Conservation (phyloP, 768 basidiomycete species). For the Rhizopogon rudus region DNA sequence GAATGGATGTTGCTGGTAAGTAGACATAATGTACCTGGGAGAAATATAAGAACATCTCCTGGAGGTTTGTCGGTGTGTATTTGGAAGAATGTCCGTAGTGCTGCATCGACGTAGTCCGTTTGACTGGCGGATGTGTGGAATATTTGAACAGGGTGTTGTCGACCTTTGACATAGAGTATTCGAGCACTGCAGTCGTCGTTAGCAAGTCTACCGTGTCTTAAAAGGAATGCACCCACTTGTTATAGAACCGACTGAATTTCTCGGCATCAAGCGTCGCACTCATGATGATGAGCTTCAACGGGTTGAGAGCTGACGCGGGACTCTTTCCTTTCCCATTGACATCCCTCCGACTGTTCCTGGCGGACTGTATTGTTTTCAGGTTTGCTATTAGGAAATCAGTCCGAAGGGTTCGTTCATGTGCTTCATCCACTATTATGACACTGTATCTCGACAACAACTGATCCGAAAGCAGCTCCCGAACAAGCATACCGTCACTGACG, state of each 20-base stretch:
- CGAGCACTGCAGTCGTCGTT: conserved; percentile 54
- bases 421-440: conserved; percentile 91
- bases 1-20: not conserved
- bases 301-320: conserved; percentile 37
- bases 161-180: conserved; percentile 87
- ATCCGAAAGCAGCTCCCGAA: conserved; percentile 85
- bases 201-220: not conserved
- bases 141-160: conserved; percentile 87
- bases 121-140: conserved; percentile 73
- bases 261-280: conserved; percentile 96
- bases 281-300: conserved; percentile 94
- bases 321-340: conserved; percentile 41
- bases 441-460: conserved; percentile 75
- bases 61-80: conserved; percentile 76
- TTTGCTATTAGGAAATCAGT: conserved; percentile 93
- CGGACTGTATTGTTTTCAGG: conserved; percentile 73
- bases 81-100: conserved; percentile 91
- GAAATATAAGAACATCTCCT: conserved; percentile 91
- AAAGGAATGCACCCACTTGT: conserved; percentile 49
- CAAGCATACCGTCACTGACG: conserved; percentile 96
- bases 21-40: conserved; percentile 55
- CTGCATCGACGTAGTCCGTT: conserved; percentile 83
- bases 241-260: conserved; percentile 86
- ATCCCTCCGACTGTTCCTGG: conserved; percentile 48
- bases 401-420: conserved; percentile 91